Evolutionary conservation across 106 monocot genomes (phyloP).

Genomic region (Allium cepa): DNA sequence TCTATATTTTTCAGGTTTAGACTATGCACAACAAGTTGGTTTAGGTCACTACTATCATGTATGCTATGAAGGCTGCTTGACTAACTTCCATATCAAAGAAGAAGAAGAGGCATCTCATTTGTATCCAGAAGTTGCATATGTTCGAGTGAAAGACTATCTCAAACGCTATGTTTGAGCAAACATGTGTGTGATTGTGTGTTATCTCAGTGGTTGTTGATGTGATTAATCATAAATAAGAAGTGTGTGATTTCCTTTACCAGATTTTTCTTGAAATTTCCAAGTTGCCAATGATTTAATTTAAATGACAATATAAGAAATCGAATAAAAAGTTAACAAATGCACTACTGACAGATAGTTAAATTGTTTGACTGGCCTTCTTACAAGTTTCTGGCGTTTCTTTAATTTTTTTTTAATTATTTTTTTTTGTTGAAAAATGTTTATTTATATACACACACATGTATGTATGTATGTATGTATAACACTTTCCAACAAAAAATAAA

Average conservation of each 20-base stretch:
- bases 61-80: constrained; percentile 50
- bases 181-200: not conserved
- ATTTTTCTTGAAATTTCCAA: no score
- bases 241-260: not conserved
- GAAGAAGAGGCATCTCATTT: constrained; percentile 43
- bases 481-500: no score
- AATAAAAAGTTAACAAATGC: no score
- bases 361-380: no score
- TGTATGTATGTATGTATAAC: no score
- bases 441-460: no score
- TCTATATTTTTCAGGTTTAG: constrained; percentile 19
- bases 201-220: not conserved
- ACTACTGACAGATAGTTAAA: no score
- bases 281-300: no score
- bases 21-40: constrained; percentile 40
- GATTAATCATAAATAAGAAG: not conserved
- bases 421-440: no score
- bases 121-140: constrained; percentile 53
- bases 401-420: no score
- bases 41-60: constrained; percentile 51
- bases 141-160: constrained; percentile 50
- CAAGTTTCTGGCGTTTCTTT: no score
- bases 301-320: no score
- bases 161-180: constrained; percentile 29
- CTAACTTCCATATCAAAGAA: constrained; percentile 47